Conservation (phyloP, 176 grass and related monocot species). For the Ananas comosus region DNA sequence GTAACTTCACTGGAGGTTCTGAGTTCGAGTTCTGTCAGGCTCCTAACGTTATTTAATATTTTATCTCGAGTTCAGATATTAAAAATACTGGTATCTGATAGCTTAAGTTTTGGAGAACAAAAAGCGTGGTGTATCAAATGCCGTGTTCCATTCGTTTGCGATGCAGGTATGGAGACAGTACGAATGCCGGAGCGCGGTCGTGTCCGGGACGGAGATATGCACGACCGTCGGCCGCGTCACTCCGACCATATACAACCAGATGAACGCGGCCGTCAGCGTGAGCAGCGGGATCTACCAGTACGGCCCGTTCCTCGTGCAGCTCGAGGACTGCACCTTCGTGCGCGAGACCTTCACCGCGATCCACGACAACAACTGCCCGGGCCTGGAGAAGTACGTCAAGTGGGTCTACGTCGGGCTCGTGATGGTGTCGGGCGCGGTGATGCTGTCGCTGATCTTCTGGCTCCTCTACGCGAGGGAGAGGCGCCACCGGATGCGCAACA, state of each 20-base stretch:
- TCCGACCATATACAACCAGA: constrained; percentile 51
- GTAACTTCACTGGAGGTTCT: too few species aligned
- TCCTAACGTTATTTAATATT: too few species aligned
- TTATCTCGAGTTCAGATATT: too few species aligned
- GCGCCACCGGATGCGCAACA: constrained; percentile 61
- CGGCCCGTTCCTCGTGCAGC: constrained; percentile 61
- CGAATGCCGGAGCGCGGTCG: constrained; percentile 32
- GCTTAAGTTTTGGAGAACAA: too few species aligned
- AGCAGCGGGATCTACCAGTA: constrained; percentile 71
- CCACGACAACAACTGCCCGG: constrained; percentile 55
- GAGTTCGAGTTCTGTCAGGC: too few species aligned
- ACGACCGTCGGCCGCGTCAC: constrained; percentile 46
- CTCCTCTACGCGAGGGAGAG: constrained; percentile 76
- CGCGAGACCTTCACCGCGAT: constrained; percentile 68
- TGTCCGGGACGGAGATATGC: constrained; percentile 49
- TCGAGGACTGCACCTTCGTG: constrained; percentile 79
- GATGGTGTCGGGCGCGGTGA: constrained; percentile 56
- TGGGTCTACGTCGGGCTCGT: constrained; percentile 77
- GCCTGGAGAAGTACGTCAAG: constrained; percentile 55
- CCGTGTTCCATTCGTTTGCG: background rate
- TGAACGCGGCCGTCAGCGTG: constrained; percentile 42
- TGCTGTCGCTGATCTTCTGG: constrained; percentile 81
- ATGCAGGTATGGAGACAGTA: constrained; percentile 62
- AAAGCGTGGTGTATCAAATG: too few species aligned
- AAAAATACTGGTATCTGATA: too few species aligned